Base-by-base conservation (phyloP, 345 rosid genomes). In the Bretschneidera sinensis region DNA sequence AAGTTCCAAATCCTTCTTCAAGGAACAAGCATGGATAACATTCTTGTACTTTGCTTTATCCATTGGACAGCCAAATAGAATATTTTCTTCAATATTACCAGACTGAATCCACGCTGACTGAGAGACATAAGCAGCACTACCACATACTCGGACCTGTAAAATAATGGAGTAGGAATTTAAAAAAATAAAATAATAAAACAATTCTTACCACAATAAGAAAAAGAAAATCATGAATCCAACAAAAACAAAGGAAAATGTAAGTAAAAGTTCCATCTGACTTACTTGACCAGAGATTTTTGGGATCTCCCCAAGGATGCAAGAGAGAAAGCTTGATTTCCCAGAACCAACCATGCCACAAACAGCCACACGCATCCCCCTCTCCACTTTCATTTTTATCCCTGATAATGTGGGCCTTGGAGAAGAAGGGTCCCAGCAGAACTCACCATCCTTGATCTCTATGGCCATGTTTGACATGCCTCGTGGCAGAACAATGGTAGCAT, bases 71-170 rank as follows among this genome's bases (percentile, higher is more conserved):
- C 99, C 99, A 68, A 95, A 95, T 55, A 95, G 95, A 81, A 95
- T 83, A 79, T 95, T 95, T 78, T 95, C 96, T 80, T 95, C 96
- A 60, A 95, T 88, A 78, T 91, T 95, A 78, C 99, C 97, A 61
- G 99, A 88, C 69, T 88, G 99, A 79, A 95, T 95, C 99, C 99
- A 95, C 67, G 99, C 96, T 56, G 99, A 95, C 70, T 95, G 97
- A 55, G 95, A 83, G 61, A 95, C 99, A 80, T 95, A 95, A 66
- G 97, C 99, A 70, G 96, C 82, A 69, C 86, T 72, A 68, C 99
- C 97, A 71, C 96, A 91, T 55, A 91, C 68, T 79, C 88, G 85
- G 55, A 94, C 99, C 99, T 94, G 78, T 65, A 62, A 60, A 74
- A 64, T 24, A 54, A 56, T 33, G 31, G 52, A 69, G 55, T 50